phyloP scores from a whole-genome alignment of 2,329 filamentous ascomycete species.

The Parastagonospora nodorum region DNA sequence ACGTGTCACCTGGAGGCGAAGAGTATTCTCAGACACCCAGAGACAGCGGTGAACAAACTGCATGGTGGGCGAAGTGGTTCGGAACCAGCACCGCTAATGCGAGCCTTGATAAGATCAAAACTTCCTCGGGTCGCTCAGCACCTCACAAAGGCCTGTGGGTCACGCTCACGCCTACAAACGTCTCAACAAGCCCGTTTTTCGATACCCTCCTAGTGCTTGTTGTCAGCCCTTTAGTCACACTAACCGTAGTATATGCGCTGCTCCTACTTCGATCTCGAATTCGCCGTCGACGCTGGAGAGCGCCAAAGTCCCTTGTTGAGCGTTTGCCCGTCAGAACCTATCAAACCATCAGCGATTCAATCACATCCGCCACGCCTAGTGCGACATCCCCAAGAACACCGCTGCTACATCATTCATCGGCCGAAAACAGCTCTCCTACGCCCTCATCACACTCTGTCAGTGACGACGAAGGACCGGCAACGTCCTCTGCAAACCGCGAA shows the following conservation, averaged over 20 bases:
- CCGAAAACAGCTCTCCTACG: constrained; percentile 43
- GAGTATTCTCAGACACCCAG: constrained; percentile 5
- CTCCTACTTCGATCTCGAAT: constrained; percentile 87
- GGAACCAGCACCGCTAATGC: constrained; percentile 24
- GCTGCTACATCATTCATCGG: constrained; percentile 63
- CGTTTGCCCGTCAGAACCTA: constrained; percentile 94
- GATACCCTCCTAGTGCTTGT: constrained; percentile 97
- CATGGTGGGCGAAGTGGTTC: constrained; percentile 32
- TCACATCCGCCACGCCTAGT: constrained; percentile 65
- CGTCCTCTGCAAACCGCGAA: constrained; percentile 35
- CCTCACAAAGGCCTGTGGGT: constrained; percentile 87
- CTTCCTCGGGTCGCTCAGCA: constrained; percentile 34
- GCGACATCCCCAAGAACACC: constrained; percentile 78
- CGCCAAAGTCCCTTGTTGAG: constrained; percentile 96
- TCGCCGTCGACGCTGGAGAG: constrained; percentile 86
- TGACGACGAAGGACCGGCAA: constrained; percentile 62
- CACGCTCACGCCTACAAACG: constrained; percentile 88
- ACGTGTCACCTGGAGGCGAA: constrained; percentile 45
- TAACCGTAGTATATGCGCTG: constrained; percentile 90
- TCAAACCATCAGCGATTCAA: constrained; percentile 74
- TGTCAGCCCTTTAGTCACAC: constrained; percentile 86
- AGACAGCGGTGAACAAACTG: constrained; percentile 23
- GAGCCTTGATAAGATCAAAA: constrained; percentile 19
- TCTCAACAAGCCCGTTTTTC: constrained; percentile 89
- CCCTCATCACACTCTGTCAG: constrained; percentile 69